Evolutionary conservation across 805 yeast genomes (phyloP).

Genomic region (Yarrowia divulgata): DNA sequence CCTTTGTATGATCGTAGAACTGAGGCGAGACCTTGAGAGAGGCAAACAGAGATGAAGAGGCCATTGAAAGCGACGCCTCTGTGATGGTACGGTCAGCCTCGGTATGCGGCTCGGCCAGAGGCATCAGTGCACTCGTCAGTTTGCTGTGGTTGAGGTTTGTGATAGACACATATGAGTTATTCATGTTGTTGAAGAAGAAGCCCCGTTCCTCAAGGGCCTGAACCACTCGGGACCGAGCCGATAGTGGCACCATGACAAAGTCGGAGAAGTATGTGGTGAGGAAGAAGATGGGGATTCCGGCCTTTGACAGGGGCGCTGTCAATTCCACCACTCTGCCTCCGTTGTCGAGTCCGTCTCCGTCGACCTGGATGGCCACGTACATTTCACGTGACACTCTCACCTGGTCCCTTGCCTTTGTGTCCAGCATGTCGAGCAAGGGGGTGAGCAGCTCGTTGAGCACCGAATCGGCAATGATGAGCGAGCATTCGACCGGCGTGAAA

Average conservation of each 20-base stretch:
- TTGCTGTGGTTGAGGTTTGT: conserved; percentile 37
- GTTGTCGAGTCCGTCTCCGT: conserved; percentile 65
- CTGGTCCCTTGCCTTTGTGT: conserved; percentile 44
- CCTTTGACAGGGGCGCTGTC: conserved; percentile 64
- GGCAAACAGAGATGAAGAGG: conserved; percentile 38
- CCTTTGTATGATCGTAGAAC: conserved; percentile 53
- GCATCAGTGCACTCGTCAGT: conserved; percentile 24
- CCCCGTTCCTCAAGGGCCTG: conserved; percentile 55
- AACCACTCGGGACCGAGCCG: conserved; percentile 56
- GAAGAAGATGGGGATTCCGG: conserved; percentile 66
- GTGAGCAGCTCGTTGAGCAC: conserved; percentile 54
- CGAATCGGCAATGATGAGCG: conserved; percentile 60
- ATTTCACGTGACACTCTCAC: conserved; percentile 55
- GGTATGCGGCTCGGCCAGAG: conserved; percentile 16
- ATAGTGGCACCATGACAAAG: conserved; percentile 64
- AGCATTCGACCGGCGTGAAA: conserved; percentile 67
- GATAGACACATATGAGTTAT: conserved; percentile 54
- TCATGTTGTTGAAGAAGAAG: conserved; percentile 56
- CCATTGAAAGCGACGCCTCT: conserved; percentile 14
- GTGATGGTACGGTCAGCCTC: conserved; percentile 20
- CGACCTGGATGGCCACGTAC: conserved; percentile 64
- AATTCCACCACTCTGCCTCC: conserved; percentile 60
- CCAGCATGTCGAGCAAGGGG: conserved; percentile 53
- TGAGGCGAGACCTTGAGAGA: conserved; percentile 55
- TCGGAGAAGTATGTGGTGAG: conserved; percentile 69